Percentiles rank a stretch among this genome's conserved stretches.
These are phyloP conservation scores for Annona cherimola DNA, from an alignment of 164 flowering plant species.

Conservation along the genomic window DNA sequence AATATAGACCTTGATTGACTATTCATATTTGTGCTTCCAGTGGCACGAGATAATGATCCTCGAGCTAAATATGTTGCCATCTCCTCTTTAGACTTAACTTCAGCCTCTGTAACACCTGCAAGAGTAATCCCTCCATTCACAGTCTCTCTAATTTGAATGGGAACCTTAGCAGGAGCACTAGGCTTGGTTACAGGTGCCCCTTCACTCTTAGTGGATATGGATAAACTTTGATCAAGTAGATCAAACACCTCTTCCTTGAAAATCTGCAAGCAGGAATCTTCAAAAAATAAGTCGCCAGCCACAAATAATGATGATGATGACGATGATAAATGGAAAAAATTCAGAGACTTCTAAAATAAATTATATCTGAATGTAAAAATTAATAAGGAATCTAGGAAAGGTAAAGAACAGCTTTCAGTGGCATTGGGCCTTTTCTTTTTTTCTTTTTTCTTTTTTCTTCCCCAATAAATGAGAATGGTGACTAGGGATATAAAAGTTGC, in stretches of 20 bases:
- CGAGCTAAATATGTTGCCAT: constrained; percentile 73
- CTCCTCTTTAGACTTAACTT: constrained; percentile 78
- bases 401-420: too few species aligned
- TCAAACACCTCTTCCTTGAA: constrained; percentile 97
- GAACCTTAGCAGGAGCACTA: constrained; percentile 53
- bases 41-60: constrained; percentile 87
- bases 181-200: constrained; percentile 34
- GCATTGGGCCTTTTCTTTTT: too few species aligned
- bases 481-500: too few species aligned
- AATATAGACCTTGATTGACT: constrained; percentile 81
- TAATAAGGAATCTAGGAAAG: too few species aligned
- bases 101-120: constrained; percentile 90
- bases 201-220: constrained; percentile 34
- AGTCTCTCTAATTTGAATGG: constrained; percentile 93
- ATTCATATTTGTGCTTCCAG: constrained; percentile 98
- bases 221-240: constrained; percentile 51
- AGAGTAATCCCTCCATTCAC: constrained; percentile 85
- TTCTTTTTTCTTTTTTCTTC: too few species aligned
- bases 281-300: neutral
- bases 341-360: too few species aligned
- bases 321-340: too few species aligned
- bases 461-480: too few species aligned
- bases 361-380: too few species aligned
- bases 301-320: neutral
- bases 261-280: constrained; percentile 40